Percentiles rank a stretch among this genome's conserved stretches.
Conservation (phyloP, 495 filamentous ascomycete species). For the Aspergillus conjunctus region DNA sequence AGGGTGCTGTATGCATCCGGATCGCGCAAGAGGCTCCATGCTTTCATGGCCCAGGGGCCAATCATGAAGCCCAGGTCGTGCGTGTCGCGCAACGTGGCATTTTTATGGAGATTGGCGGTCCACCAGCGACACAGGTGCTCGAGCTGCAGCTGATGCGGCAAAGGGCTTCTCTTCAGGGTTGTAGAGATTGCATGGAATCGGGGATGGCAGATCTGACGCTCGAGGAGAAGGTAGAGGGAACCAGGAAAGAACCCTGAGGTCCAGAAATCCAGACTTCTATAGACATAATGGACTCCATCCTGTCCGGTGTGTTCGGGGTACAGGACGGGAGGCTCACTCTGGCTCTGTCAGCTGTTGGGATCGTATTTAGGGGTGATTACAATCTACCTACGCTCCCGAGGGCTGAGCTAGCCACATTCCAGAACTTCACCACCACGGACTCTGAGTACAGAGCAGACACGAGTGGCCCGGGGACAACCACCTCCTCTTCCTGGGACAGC, state of each 20-base stretch:
- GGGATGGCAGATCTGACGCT: constrained; percentile 24
- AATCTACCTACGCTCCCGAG: constrained; percentile 17
- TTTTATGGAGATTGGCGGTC: constrained; percentile 37
- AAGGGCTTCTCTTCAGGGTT: neutral
- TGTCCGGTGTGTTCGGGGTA: constrained; percentile 36
- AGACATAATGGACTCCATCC: constrained; percentile 30
- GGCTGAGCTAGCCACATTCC: constrained; percentile 32
- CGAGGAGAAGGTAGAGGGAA: constrained; percentile 36
- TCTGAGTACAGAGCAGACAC: constrained; percentile 27
- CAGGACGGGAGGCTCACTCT: constrained; percentile 24
- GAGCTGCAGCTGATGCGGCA: constrained; percentile 28
- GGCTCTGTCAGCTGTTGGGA: neutral
- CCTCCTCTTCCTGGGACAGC: neutral
- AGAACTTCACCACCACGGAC: constrained; percentile 36
- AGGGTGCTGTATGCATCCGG: constrained; percentile 32
- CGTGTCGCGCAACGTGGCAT: constrained; percentile 38
- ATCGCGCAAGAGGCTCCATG: constrained; percentile 38
- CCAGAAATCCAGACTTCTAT: constrained; percentile 37
- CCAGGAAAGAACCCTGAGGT: constrained; percentile 47
- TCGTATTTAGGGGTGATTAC: neutral
- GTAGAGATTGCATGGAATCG: neutral
- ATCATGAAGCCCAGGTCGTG: constrained; percentile 54
- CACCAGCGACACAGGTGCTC: constrained; percentile 40
- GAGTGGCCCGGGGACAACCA: neutral
- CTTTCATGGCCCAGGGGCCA: constrained; percentile 38